Base-by-base conservation (phyloP, 331 rosid genomes). In the Malus hybrid region DNA sequence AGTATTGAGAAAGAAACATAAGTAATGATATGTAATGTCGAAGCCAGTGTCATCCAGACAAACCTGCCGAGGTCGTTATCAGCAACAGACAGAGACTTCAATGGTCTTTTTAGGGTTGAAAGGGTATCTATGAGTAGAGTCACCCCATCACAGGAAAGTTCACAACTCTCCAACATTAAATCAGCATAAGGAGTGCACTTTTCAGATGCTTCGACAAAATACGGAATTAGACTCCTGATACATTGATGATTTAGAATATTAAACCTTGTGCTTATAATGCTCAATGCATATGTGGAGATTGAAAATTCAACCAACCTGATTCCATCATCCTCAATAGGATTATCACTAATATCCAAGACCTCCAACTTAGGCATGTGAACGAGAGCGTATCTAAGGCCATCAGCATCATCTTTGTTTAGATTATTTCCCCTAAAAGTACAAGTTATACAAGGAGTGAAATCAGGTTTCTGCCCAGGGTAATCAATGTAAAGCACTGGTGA, bases 1-100 rank as follows among this genome's bases (percentile, higher is more conserved):
- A 66, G 78, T 57, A 46, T 50, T 52, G 20, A 64, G 46, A 79
- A 77, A 74, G 69, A 78, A 81, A 24, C 61, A 18, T 16, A 44
- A 16, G 60, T 56, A 65, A 63, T 64, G 71, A 77, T 57, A 52
- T 65, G 77, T 46, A 50, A 76, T 9, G 48, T 76, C 71, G 63
- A 65, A 73, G 57, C 42, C 62, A 30, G 58, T 71, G 77, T 61
- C 65, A 29, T 28, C 58, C 52, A 73, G 70, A 84, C 93, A 86
- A 83, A 92, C 99, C 97, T 87, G 77, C 99, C 97, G 33, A 90
- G 89, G 88, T 82, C 78, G 81, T 95, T 92, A 76, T 89, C 91
- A 32, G 97, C 99, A 75, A 95, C 48, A 76, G 96, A 92, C 63
- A 92, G 86, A 71, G 91, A 89, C 87, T 91, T 90, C 79, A 95